Evolutionary conservation across 2,329 filamentous ascomycete species (phyloP).

Genomic region (Juglanconis sp.): DNA sequence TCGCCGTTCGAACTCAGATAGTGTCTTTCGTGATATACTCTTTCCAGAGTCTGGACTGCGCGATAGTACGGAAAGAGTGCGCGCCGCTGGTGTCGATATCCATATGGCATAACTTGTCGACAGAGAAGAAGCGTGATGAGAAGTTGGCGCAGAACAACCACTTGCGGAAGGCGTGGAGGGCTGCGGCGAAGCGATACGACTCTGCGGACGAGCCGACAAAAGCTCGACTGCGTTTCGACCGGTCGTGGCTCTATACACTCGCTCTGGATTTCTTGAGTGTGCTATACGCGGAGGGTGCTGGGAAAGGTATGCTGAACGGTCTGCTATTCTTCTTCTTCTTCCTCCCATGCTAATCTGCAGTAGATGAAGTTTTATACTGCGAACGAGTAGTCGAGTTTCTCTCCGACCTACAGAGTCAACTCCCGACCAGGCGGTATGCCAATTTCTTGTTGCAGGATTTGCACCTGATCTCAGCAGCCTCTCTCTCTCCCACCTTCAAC

Average conservation of each 20-base stretch:
- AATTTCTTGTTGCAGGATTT: slow-evolving; percentile 85
- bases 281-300: slow-evolving; percentile 58
- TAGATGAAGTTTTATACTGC: slow-evolving; percentile 74
- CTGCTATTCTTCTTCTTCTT: background rate
- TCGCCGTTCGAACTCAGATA: slow-evolving; percentile 73
- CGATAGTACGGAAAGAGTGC: slow-evolving; percentile 90
- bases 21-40: slow-evolving; percentile 85
- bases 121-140: slow-evolving; percentile 68
- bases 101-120: slow-evolving; percentile 90
- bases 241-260: slow-evolving; percentile 88
- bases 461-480: slow-evolving; percentile 74
- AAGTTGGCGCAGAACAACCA: slow-evolving; percentile 71
- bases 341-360: slow-evolving; percentile 23
- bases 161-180: slow-evolving; percentile 86
- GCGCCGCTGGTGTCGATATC: slow-evolving; percentile 91
- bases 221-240: slow-evolving; percentile 80
- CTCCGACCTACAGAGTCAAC: slow-evolving; percentile 84
- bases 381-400: slow-evolving; percentile 92
- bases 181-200: slow-evolving; percentile 81
- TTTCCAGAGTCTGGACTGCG: slow-evolving; percentile 89
- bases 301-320: slow-evolving; percentile 37
- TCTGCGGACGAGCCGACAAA: slow-evolving; percentile 77
- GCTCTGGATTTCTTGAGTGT: slow-evolving; percentile 77
- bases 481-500: slow-evolving; percentile 73
- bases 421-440: slow-evolving; percentile 90